Conservation (phyloP, 805 yeast species). For the Pichia kluyveri region DNA sequence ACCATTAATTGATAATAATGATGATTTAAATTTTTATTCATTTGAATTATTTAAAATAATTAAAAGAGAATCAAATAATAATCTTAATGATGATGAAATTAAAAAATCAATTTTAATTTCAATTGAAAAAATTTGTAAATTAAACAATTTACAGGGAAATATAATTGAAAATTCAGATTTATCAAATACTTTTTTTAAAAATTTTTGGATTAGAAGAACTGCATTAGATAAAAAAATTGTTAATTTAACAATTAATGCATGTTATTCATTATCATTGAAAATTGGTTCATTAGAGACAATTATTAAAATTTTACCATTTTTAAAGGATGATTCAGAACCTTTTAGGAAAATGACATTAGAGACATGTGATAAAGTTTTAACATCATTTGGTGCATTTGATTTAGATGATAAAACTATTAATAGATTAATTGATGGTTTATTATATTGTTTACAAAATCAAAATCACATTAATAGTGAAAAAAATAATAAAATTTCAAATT, state of each 20-base stretch:
- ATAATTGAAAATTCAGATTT: conserved; percentile 41
- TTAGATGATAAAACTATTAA: conserved; percentile 52
- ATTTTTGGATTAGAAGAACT: conserved; percentile 76
- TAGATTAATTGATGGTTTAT: conserved; percentile 67
- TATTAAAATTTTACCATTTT: conserved; percentile 42
- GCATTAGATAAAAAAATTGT: conserved; percentile 59
- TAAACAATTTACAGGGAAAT: conserved; percentile 45
- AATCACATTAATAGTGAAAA: conserved; percentile 33
- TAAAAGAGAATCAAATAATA: conserved; percentile 48
- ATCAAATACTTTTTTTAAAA: conserved; percentile 51
- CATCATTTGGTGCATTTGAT: conserved; percentile 44
- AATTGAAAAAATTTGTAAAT: conserved; percentile 54
- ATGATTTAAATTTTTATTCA: conserved; percentile 57
- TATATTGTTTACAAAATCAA: conserved; percentile 78
- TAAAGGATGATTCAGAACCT: conserved; percentile 80
- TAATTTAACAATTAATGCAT: conserved; percentile 61
- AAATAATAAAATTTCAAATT: conserved; percentile 30
- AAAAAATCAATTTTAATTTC: conserved; percentile 61
- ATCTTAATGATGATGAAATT: conserved; percentile 85
- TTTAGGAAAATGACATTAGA: conserved; percentile 73
- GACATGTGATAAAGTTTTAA: conserved; percentile 49
- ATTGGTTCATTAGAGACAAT: conserved; percentile 58
- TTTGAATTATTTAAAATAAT: conserved; percentile 62
- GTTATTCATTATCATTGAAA: conserved; percentile 55
- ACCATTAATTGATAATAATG: conserved; percentile 78